phyloP scores from a whole-genome alignment of 23 red algal species.

The Gracilaria vermiculophylla region DNA sequence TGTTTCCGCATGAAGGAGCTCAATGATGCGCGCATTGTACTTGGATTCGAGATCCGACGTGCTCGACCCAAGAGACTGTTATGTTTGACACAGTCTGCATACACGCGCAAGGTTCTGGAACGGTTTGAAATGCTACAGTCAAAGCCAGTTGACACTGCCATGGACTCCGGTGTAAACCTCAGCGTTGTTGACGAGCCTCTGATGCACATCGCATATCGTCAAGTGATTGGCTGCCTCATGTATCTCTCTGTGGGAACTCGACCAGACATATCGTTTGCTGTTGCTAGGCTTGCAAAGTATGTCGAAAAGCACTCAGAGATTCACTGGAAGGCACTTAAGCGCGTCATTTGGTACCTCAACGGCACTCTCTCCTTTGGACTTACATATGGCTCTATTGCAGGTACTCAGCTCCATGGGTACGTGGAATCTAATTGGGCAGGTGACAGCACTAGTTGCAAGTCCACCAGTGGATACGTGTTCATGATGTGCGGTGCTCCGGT shows the following conservation, averaged over 20 bases:
- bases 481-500: neutral
- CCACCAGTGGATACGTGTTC: conserved; percentile 15
- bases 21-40: conserved; percentile 21
- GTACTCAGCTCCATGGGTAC: neutral
- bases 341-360: conserved; percentile 21
- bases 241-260: conserved; percentile 39
- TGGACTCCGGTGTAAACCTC: conserved; percentile 8
- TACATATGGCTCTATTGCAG: neutral
- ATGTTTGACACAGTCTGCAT: conserved; percentile 20
- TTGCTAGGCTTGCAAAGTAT: conserved; percentile 12
- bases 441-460: neutral
- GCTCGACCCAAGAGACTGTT: neutral
- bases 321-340: conserved; percentile 38
- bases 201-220: neutral
- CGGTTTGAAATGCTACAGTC: conserved; percentile 32
- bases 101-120: conserved; percentile 36
- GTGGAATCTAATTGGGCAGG: conserved; percentile 23
- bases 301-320: neutral
- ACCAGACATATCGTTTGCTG: conserved; percentile 20
- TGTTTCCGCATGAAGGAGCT: conserved; percentile 39
- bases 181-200: neutral
- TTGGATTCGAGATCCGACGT: conserved; percentile 35
- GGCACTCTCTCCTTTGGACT: neutral
- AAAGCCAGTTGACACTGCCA: conserved; percentile 22
- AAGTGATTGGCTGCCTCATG: conserved; percentile 31